Evolutionary conservation across 179 eudicot genomes (phyloP).

Genomic region (Beta macrorhiza): DNA sequence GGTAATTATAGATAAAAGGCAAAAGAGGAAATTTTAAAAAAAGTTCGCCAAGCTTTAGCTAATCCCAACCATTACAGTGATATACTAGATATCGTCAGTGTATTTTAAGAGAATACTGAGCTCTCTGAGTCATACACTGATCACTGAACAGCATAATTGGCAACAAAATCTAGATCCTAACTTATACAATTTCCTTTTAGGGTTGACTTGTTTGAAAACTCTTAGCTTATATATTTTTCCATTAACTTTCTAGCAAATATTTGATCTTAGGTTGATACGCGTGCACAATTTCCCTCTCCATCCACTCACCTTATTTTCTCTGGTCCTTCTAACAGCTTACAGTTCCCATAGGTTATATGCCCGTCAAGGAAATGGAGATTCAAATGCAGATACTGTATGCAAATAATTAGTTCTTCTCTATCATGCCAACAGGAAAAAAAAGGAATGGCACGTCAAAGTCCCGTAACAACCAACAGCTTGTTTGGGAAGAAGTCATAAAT

Average conservation of each 20-base stretch:
- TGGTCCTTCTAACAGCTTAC: neutral
- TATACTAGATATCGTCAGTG: neutral
- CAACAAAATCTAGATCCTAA: neutral
- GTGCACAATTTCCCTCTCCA: neutral
- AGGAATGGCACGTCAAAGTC: too few relatives aligned
- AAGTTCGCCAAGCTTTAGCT: neutral
- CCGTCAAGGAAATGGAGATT: neutral
- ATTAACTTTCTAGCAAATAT: neutral
- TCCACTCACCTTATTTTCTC: neutral
- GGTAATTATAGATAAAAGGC: neutral
- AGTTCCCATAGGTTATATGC: neutral
- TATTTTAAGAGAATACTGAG: neutral
- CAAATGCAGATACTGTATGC: neutral
- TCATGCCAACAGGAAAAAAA: too few relatives aligned
- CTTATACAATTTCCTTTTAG: neutral
- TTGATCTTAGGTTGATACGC: neutral
- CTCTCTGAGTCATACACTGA: neutral
- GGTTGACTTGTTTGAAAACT: neutral
- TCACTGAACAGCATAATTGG: neutral
- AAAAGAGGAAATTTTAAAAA: neutral
- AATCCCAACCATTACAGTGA: neutral
- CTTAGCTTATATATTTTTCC: neutral
- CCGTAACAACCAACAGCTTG: too few relatives aligned
- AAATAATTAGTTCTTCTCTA: too few relatives aligned
- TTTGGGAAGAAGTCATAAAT: too few relatives aligned